Conservation (phyloP, 257 asterid genomes). For the Solanum paucissectum region DNA sequence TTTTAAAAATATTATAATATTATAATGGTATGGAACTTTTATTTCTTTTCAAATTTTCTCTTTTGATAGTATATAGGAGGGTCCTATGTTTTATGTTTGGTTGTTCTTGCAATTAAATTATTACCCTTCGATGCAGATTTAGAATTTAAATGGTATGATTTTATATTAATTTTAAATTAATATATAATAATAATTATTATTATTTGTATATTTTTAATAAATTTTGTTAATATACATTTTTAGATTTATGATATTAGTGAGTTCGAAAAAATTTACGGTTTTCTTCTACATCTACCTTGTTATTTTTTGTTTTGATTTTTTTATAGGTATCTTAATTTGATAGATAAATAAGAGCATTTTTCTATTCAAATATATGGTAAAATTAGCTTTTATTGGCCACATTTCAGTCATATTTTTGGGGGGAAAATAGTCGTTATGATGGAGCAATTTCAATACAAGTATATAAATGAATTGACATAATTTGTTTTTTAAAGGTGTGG, state of each 20-base stretch:
- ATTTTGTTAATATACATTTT: not conserved
- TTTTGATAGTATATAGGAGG: not conserved
- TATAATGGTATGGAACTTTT: not conserved
- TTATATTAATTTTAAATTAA: not conserved
- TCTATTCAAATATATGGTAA: not conserved
- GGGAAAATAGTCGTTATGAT: not conserved
- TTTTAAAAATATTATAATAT: not conserved
- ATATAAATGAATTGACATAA: not conserved
- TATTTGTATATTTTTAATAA: not conserved
- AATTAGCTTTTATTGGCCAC: not conserved
- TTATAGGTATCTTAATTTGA: not conserved
- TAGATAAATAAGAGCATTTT: not conserved
- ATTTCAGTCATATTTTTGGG: not conserved
- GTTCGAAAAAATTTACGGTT: not conserved
- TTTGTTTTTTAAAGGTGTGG: not conserved
- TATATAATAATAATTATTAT: not conserved
- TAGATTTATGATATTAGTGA: not conserved
- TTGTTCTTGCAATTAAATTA: not conserved
- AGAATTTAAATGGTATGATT: not conserved
- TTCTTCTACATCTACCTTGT: not conserved
- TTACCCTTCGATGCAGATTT: not conserved
- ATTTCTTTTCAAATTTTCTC: not conserved
- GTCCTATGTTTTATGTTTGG: not conserved
- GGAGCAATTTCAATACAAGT: not conserved
- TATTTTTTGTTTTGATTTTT: not conserved